Conservation (phyloP, 1,284 basidiomycete species). For the Ceratobasidium sp. region DNA sequence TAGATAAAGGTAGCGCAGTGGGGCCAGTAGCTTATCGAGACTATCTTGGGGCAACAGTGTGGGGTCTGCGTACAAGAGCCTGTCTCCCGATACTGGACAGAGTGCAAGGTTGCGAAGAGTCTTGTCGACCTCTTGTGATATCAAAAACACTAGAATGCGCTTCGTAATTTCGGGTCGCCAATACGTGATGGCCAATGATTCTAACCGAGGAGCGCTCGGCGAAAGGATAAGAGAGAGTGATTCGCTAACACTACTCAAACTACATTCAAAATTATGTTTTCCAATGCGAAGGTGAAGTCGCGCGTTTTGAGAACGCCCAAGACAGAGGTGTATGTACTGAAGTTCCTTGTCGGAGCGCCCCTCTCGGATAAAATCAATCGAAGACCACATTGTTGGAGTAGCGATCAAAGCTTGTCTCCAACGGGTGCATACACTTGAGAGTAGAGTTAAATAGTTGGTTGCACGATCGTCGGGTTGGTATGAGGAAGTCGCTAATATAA, state of each 20-base stretch:
- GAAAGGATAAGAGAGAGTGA: neutral
- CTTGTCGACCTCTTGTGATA: neutral
- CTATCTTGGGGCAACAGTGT: neutral
- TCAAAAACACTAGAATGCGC: neutral
- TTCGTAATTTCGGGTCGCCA: neutral
- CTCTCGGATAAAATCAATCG: neutral
- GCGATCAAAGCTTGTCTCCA: constrained; percentile 7
- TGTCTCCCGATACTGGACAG: neutral
- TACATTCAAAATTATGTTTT: neutral
- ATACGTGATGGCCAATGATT: constrained; percentile 14
- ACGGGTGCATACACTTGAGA: constrained; percentile 18
- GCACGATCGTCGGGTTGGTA: neutral
- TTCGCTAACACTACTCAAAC: neutral
- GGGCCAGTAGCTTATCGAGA: neutral
- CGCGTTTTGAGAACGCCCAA: neutral
- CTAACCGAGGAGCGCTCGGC: neutral
- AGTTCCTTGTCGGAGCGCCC: neutral
- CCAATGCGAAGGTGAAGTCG: constrained; percentile 12
- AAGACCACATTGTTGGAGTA: constrained; percentile 10
- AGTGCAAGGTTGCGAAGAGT: constrained; percentile 4
- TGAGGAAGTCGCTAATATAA: neutral
- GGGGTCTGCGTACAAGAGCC: neutral
- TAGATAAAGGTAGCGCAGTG: neutral
- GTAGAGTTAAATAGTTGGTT: neutral
- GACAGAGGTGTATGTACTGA: neutral